phyloP scores from a whole-genome alignment of 208 protist species.

The Leishmania guyanensis region DNA sequence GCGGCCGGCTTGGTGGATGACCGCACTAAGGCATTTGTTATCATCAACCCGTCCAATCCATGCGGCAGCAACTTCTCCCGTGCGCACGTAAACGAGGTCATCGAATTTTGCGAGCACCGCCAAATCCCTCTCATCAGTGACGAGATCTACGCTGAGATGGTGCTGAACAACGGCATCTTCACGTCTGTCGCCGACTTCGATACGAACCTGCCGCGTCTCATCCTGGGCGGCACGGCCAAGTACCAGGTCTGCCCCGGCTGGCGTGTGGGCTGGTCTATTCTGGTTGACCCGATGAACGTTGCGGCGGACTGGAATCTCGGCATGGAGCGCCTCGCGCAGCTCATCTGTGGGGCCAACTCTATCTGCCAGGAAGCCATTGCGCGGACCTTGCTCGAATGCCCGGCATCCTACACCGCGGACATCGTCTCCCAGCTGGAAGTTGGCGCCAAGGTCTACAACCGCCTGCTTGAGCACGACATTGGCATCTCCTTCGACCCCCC shows the following conservation, averaged over 20 bases:
- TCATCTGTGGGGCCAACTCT: constrained; percentile 91
- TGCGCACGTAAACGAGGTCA: constrained; percentile 80
- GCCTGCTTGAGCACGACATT: constrained; percentile 40
- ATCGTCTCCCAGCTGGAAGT: constrained; percentile 48
- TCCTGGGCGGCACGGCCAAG: constrained; percentile 92
- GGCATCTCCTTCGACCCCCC: constrained; percentile 65
- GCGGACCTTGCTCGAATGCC: constrained; percentile 75
- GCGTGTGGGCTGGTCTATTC: constrained; percentile 89
- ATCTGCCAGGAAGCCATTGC: constrained; percentile 88
- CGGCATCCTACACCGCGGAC: constrained; percentile 49
- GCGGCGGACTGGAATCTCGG: constrained; percentile 39
- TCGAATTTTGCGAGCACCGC: constrained; percentile 86
- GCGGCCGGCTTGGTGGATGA: constrained; percentile 77
- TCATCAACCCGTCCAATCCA: constrained; percentile 97
- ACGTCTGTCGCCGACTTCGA: constrained; percentile 84
- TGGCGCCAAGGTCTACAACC: constrained; percentile 43
- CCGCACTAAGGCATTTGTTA: constrained; percentile 86
- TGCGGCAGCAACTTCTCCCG: constrained; percentile 91
- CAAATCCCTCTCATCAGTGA: constrained; percentile 93
- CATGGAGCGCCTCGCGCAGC: constrained; percentile 54
- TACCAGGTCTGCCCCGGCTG: constrained; percentile 93
- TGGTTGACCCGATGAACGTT: constrained; percentile 69
- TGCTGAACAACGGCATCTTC: constrained; percentile 82
- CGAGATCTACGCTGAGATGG: constrained; percentile 96
- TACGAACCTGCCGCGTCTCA: constrained; percentile 75